Conservation (phyloP, 2,329 filamentous ascomycete species). For the Coniochaeta prunicola region DNA sequence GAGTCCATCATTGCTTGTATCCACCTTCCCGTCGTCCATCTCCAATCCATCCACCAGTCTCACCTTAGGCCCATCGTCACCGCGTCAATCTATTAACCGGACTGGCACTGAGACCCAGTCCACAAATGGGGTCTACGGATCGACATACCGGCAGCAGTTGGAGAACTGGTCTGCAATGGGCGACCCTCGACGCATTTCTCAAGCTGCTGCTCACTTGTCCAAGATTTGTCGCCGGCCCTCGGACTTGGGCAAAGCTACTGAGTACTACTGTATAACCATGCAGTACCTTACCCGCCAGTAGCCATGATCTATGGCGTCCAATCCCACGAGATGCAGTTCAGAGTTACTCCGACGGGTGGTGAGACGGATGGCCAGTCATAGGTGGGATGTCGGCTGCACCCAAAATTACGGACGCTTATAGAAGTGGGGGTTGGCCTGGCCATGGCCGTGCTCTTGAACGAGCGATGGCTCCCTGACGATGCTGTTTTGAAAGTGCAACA, state of each 20-base stretch:
- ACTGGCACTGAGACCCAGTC: no score
- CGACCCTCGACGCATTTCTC: no score
- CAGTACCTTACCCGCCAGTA: neutral
- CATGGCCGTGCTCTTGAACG: neutral
- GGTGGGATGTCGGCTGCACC: neutral
- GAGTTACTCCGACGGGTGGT: neutral
- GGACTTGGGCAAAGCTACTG: neutral
- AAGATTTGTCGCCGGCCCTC: neutral
- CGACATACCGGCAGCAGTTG: no score
- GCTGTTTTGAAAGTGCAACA: neutral
- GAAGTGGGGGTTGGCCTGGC: constrained; percentile 1
- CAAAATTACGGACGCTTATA: neutral
- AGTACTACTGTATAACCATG: no score
- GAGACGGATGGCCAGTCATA: neutral
- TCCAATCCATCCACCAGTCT: no score
- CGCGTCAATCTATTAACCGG: no score
- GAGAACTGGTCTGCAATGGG: no score
- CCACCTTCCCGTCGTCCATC: neutral
- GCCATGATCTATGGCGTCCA: neutral
- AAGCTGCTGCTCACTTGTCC: neutral
- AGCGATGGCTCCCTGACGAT: neutral
- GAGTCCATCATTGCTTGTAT: neutral
- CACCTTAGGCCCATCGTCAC: no score
- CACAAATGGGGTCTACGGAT: no score
- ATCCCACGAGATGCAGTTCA: neutral